These are phyloP conservation scores for Malbranchea cinnamomea DNA, from an alignment of 2,329 filamentous ascomycete species.

Conservation along the genomic window DNA sequence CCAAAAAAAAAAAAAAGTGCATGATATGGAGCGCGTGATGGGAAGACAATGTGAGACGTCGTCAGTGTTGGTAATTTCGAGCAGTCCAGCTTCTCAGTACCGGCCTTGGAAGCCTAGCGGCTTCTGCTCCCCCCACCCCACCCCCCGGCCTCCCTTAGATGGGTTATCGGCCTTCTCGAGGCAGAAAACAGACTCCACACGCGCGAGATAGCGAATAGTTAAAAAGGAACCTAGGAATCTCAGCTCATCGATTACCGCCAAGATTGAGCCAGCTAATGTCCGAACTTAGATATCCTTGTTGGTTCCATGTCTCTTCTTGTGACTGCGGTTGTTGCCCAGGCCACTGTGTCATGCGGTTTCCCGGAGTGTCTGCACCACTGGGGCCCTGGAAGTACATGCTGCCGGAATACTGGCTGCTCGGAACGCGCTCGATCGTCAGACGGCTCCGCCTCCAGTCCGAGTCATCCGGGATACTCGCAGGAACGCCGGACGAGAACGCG, in stretches of 20 bases:
- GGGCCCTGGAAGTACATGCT: constrained; percentile 20
- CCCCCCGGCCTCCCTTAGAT: too few species aligned
- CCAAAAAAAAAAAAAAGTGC: too few species aligned
- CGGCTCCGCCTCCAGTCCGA: constrained; percentile 13
- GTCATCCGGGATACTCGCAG: constrained; percentile 15
- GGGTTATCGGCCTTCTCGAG: too few species aligned
- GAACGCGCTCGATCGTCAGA: constrained; percentile 18
- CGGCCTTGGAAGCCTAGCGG: too few species aligned
- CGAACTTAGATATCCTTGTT: constrained; percentile 18
- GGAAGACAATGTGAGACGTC: too few species aligned
- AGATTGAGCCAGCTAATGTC: constrained; percentile 33
- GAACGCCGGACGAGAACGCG: constrained; percentile 17
- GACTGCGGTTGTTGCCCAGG: constrained; percentile 1
- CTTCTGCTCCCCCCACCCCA: too few species aligned
- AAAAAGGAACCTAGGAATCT: too few species aligned
- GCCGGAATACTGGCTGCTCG: constrained; percentile 28
- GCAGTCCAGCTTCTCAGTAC: too few species aligned
- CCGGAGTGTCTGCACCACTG: constrained; percentile 7
- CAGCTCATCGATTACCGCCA: constrained; percentile 3
- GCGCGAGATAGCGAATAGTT: too few species aligned
- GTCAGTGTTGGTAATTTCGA: too few species aligned
- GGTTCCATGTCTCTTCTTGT: not conserved
- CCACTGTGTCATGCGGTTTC: constrained; percentile 11
- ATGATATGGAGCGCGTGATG: too few species aligned
- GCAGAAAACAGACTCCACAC: too few species aligned